Evolutionary conservation across 2,329 filamentous ascomycete genomes (phyloP).

Genomic region (Verticillium nubilum): DNA sequence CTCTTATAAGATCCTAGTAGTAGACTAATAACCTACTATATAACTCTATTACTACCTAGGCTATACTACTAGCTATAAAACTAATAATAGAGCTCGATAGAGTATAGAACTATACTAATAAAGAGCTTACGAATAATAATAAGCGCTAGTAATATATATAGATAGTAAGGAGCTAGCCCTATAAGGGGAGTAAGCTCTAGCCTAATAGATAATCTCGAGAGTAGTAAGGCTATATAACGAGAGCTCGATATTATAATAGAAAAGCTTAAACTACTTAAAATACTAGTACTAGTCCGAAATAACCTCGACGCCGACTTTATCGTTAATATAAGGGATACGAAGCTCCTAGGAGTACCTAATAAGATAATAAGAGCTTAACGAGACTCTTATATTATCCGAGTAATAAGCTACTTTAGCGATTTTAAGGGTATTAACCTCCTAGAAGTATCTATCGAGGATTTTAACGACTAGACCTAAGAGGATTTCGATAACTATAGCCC

Average conservation of each 20-base stretch:
- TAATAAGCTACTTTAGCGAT: no score
- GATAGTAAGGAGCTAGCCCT: background rate
- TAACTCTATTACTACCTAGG: background rate
- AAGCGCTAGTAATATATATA: no score
- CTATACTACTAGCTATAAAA: background rate
- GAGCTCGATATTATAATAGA: background rate
- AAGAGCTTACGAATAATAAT: background rate
- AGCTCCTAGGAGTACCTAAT: no score
- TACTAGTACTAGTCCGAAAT: background rate
- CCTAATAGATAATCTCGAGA: no score
- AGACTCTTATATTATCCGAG: no score
- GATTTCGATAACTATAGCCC: no score
- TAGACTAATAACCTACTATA: no score
- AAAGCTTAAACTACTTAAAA: background rate
- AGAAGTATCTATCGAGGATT: no score
- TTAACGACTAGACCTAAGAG: no score
- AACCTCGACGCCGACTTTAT: background rate
- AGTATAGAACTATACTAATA: background rate
- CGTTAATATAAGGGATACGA: background rate
- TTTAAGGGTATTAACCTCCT: no score
- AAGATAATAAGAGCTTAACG: no score
- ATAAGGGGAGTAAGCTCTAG: background rate
- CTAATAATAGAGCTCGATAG: background rate
- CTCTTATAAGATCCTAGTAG: background rate
- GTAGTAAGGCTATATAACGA: no score